A percentile compares a stretch with the other conserved stretches of the same genome.
These are phyloP conservation scores for Botrytis galanthina DNA, from an alignment of 2,329 filamentous ascomycete genomes.

Conservation along the genomic window DNA sequence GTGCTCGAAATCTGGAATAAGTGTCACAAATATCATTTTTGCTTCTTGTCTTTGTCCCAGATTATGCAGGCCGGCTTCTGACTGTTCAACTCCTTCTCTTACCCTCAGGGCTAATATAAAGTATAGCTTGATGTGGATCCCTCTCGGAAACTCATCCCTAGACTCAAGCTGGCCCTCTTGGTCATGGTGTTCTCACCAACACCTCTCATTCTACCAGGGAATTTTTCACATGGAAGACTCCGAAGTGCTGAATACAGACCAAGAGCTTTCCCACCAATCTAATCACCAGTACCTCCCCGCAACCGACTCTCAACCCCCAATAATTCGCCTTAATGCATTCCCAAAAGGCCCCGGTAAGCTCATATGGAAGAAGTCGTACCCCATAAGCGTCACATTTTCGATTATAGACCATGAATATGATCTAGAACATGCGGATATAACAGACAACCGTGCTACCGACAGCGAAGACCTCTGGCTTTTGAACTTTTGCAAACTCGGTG, in stretches of 20 bases:
- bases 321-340: neutral
- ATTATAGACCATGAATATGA: neutral
- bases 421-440: neutral
- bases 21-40: neutral
- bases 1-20: neutral
- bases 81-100: rapidly evolving
- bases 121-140: neutral
- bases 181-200: neutral
- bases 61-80: neutral
- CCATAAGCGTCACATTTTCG: neutral
- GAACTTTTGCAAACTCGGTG: neutral
- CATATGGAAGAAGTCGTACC: neutral
- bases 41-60: neutral
- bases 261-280: neutral
- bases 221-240: neutral
- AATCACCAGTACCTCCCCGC: neutral
- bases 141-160: neutral
- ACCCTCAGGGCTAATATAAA: neutral
- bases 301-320: neutral
- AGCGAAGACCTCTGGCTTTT: neutral
- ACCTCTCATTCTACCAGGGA: neutral
- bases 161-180: neutral
- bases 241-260: neutral
- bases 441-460: neutral
- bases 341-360: neutral